Evolutionary conservation across 2,329 filamentous ascomycete genomes (phyloP), one percentile per base, ranked within the genome.

Genomic region (Fusarium sp.): DNA sequence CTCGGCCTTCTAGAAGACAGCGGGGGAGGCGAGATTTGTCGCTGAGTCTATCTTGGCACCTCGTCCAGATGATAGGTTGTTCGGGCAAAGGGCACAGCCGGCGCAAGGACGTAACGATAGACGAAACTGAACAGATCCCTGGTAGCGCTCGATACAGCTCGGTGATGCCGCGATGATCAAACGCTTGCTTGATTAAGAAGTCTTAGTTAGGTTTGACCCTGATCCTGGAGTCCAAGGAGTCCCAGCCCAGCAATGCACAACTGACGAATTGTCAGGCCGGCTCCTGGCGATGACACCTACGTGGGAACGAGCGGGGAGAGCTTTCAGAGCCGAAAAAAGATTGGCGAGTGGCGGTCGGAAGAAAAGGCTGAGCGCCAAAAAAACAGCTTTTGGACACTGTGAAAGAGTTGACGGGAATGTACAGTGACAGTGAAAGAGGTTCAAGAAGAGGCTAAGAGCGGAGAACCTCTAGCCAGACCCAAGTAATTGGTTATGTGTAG

Each of bases 1-100:
- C 53, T 56, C 29, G 53, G 49, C 61, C 68, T 73, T 73, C 71
- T 73, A 73, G 71, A 73, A 73, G 71, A 63, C 52, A 62, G 67
- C 25, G 58, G 66, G 50, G 48, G 49, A 63, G 68, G 63, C 56
- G 52, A 68, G 58, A 63, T 66, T 58, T 58, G 52, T 54, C 47
- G 57, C 33, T 37, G 56, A 49, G 50, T 69, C 31, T 54, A 58
- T 63, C 58, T 51, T 59, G 43, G 51, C 40, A 61, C 42, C 31
- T 55, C 41, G 17, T 21, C n/a, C 60, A 63, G 35, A 31, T 63
- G 51, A 66, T 54, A 46, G 42, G 63, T 51, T 66, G 48, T 42
- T 54, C 50, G 53, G 66, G 23, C 52, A 66, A 60, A 69, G 51
- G 47, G 42, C 49, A 55, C 52, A 42, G 49, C 40, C 50, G 60